Percentiles rank a stretch among this genome's conserved stretches.
phyloP scores from a whole-genome alignment of 1,284 basidiomycete genomes.

The Pseudozyma pruni region DNA sequence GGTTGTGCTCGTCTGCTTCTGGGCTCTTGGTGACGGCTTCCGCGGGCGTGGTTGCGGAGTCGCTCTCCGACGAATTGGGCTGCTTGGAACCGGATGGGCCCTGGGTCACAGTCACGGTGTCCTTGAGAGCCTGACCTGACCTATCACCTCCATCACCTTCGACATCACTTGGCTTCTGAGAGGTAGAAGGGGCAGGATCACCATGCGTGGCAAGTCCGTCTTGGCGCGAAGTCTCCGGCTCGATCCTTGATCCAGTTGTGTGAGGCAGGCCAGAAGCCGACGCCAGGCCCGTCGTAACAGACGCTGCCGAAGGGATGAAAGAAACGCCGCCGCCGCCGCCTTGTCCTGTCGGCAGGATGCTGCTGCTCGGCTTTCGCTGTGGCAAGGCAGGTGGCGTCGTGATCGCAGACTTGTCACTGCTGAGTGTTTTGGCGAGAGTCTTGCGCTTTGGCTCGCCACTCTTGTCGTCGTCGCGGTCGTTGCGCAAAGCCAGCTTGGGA shows the following conservation, averaged over 20 bases:
- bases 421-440: constrained; percentile 17
- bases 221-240: too few species aligned
- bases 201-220: too few species aligned
- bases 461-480: constrained; percentile 18
- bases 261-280: constrained; percentile 17
- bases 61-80: too few species aligned
- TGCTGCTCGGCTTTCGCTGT: constrained; percentile 31
- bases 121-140: too few species aligned
- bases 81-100: too few species aligned
- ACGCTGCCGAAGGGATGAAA: constrained; percentile 44
- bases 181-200: too few species aligned
- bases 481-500: constrained; percentile 41
- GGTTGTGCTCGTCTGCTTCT: background rate
- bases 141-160: too few species aligned
- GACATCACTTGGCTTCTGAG: too few species aligned
- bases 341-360: constrained; percentile 32
- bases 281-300: constrained; percentile 33
- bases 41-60: too few species aligned
- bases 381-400: constrained; percentile 17
- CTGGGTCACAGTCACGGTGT: too few species aligned
- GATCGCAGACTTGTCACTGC: constrained; percentile 7
- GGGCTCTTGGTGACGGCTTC: background rate
- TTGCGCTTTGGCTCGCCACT: constrained; percentile 20
- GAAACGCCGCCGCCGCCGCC: constrained; percentile 32
- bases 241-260: background rate